Conservation (phyloP, 768 basidiomycete genomes). For the Mycena floridula region DNA sequence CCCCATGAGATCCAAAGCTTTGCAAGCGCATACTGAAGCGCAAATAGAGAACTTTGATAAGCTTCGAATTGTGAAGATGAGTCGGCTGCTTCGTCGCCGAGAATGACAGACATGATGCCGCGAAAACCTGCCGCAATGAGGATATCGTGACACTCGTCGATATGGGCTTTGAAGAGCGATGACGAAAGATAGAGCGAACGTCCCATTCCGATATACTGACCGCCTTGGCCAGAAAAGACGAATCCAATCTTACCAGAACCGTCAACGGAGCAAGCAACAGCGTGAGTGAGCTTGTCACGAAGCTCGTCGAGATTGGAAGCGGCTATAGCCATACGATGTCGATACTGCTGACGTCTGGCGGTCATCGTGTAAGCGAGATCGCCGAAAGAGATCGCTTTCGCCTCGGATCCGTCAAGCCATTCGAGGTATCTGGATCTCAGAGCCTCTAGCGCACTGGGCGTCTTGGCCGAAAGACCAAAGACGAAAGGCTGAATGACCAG, state of each 20-base stretch:
- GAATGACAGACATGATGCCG: conserved; percentile 42
- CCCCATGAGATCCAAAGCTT: conserved; percentile 69
- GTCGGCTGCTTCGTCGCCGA: conserved; percentile 14
- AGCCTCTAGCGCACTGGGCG: conserved; percentile 34
- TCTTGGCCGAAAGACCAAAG: conserved; percentile 62
- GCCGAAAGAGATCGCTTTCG: conserved; percentile 21
- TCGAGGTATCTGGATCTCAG: conserved; percentile 41
- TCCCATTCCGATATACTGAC: conserved; percentile 65
- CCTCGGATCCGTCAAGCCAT: conserved; percentile 33
- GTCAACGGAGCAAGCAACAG: conserved; percentile 8
- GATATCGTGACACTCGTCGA: conserved; percentile 54
- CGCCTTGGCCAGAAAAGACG: conserved; percentile 72
- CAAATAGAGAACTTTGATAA: conserved; percentile 50
- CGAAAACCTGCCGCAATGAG: conserved; percentile 44
- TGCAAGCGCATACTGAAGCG: conserved; percentile 58
- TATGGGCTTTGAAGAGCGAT: conserved; percentile 37
- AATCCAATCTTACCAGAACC: conserved; percentile 23
- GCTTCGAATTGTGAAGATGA: conserved; percentile 32
- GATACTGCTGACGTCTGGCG: conserved; percentile 53
- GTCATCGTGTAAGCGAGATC: conserved; percentile 66
- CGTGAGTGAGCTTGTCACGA: conserved; percentile 31
- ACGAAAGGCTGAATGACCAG: conserved; percentile 23
- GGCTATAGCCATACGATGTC: conserved; percentile 44
- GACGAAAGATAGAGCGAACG: conserved; percentile 43
- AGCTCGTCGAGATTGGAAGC: conserved; percentile 42